Conservation (phyloP, 2,329 filamentous ascomycete species). For the Aspergillus hortae region DNA sequence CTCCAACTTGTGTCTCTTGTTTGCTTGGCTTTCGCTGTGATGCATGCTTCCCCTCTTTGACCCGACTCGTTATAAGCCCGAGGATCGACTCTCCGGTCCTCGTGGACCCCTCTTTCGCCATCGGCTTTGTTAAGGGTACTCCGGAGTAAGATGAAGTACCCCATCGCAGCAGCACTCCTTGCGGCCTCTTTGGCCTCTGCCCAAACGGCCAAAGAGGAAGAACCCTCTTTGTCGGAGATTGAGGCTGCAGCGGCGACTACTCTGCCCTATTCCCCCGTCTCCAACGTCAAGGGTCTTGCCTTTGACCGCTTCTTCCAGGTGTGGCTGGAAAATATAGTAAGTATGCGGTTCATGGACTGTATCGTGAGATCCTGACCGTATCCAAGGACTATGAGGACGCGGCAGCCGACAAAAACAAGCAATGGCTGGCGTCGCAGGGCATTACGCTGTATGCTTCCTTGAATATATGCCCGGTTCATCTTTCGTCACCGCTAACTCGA, state of each 20-base stretch:
- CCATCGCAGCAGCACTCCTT: slow-evolving; percentile 22
- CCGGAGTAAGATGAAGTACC: slow-evolving; percentile 42
- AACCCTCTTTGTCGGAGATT: slow-evolving; percentile 28
- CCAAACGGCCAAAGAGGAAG: slow-evolving; percentile 22
- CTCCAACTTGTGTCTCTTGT: neutral
- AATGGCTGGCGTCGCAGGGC: slow-evolving; percentile 43
- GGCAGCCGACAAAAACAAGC: slow-evolving; percentile 50
- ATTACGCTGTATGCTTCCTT: slow-evolving; percentile 50
- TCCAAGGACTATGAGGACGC: slow-evolving; percentile 60
- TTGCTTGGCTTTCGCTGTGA: neutral
- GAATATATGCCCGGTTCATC: neutral
- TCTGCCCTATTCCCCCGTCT: slow-evolving; percentile 59
- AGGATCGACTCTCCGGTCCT: no score
- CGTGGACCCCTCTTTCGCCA: neutral
- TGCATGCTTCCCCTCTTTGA: neutral
- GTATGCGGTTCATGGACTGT: slow-evolving; percentile 24
- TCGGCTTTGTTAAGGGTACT: neutral
- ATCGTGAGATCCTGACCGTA: slow-evolving; percentile 25
- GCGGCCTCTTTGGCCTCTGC: slow-evolving; percentile 22
- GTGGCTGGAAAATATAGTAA: slow-evolving; percentile 71
- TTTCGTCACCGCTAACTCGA: neutral
- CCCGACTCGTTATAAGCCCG: no score
- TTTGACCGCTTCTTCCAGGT: slow-evolving; percentile 71
- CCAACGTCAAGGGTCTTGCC: slow-evolving; percentile 64
- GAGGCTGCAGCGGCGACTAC: slow-evolving; percentile 51